Evolutionary conservation across 352 stramenopile genomes (phyloP).

Genomic region (Phytophthora macrochlamydospora): DNA sequence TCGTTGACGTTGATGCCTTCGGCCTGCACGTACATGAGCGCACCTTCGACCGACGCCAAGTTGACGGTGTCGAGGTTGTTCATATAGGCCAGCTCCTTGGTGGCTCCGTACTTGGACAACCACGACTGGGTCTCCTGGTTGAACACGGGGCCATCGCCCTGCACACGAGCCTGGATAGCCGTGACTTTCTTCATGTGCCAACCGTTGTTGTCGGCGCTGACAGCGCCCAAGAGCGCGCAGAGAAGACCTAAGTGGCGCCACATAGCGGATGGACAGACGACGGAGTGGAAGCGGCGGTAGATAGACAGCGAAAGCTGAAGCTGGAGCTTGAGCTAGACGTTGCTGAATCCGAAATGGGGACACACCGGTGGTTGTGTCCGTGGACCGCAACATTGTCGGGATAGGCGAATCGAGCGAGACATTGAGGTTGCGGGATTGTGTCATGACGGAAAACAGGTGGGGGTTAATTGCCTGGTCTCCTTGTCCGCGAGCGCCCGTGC

Average conservation of each 20-base stretch:
- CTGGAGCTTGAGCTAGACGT: constrained; percentile 5
- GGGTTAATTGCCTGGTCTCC: no score
- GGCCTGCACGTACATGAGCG: constrained; percentile 71
- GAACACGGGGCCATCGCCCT: constrained; percentile 52
- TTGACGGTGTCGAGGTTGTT: constrained; percentile 68
- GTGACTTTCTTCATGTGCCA: constrained; percentile 60
- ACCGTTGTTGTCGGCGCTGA: constrained; percentile 6
- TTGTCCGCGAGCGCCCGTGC: no score
- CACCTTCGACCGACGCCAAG: constrained; percentile 63
- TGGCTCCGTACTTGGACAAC: constrained; percentile 49
- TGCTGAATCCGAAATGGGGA: neutral
- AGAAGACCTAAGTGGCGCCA: constrained; percentile 29
- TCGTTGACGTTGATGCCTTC: constrained; percentile 67
- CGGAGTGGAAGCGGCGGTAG: neutral
- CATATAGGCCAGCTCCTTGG: constrained; percentile 37
- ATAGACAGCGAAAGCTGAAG: neutral
- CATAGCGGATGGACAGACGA: constrained; percentile 7
- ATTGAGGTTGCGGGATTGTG: no score
- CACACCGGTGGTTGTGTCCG: neutral
- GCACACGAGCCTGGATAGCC: constrained; percentile 62
- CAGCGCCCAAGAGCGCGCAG: constrained; percentile 12
- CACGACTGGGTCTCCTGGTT: constrained; percentile 35
- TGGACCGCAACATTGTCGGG: neutral
- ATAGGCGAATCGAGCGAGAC: neutral
- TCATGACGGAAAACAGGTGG: no score